Conservation (phyloP, 2,329 filamentous ascomycete species). For the Phoma sp. region DNA sequence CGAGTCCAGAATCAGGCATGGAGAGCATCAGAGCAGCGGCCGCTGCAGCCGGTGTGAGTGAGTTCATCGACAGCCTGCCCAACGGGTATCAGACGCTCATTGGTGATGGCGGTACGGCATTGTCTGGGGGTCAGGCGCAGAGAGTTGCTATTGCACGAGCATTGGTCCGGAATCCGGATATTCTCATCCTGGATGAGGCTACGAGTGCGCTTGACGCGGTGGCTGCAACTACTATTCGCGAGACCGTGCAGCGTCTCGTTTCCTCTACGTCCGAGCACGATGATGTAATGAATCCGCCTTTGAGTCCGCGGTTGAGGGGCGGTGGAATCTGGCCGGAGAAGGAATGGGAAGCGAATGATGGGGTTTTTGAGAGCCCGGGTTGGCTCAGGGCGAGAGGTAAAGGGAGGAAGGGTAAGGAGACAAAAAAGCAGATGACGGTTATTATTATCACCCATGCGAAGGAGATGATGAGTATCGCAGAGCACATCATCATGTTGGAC, state of each 20-base stretch:
- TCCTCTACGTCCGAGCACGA: not conserved
- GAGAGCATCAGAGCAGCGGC: conserved; percentile 59
- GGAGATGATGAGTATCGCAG: conserved; percentile 86
- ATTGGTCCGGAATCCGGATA: conserved; percentile 71
- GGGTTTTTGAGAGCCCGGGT: conserved; percentile 4
- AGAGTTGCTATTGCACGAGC: conserved; percentile 82
- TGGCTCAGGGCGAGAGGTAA: conserved; percentile 10
- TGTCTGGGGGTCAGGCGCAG: conserved; percentile 86
- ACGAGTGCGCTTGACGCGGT: conserved; percentile 80
- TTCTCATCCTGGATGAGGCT: conserved; percentile 86
- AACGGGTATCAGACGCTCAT: conserved; percentile 75
- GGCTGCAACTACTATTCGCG: conserved; percentile 69
- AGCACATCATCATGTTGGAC: conserved; percentile 74
- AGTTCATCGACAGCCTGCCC: conserved; percentile 77
- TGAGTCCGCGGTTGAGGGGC: not conserved
- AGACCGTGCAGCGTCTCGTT: conserved; percentile 66
- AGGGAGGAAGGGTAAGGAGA: conserved; percentile 5
- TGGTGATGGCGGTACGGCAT: conserved; percentile 75
- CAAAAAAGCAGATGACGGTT: conserved; percentile 65
- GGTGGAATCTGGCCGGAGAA: conserved; percentile 24
- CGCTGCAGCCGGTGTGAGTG: conserved; percentile 71
- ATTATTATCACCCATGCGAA: conserved; percentile 81
- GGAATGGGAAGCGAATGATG: conserved; percentile 18
- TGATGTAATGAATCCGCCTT: not conserved
- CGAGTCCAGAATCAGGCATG: conserved; percentile 59